These are phyloP conservation scores for Hypomontagnella monticulosa DNA, from an alignment of 495 filamentous ascomycete species.

Conservation along the genomic window DNA sequence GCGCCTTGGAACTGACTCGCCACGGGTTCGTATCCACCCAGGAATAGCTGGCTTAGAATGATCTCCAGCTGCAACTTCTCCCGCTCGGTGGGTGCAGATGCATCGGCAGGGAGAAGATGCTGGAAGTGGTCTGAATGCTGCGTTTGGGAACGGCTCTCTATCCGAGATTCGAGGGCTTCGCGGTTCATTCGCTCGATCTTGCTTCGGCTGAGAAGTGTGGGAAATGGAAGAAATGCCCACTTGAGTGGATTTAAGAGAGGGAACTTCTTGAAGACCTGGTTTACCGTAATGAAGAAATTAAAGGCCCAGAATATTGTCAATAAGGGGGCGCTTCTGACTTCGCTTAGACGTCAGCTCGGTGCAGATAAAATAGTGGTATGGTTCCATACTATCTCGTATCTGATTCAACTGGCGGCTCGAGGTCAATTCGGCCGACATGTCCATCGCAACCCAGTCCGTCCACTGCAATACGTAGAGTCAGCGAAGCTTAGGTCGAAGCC, in stretches of 20 bases:
- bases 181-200: slow-evolving; percentile 22
- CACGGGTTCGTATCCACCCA: slow-evolving; percentile 39
- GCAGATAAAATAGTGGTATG: background rate
- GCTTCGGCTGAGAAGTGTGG: background rate
- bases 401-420: slow-evolving; percentile 30
- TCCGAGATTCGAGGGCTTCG: slow-evolving; percentile 31
- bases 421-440: slow-evolving; percentile 37
- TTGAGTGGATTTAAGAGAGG: slow-evolving; percentile 31
- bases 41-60: slow-evolving; percentile 36
- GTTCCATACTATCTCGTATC: slow-evolving; percentile 21
- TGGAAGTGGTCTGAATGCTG: slow-evolving; percentile 39
- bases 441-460: slow-evolving; percentile 38
- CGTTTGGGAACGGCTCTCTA: slow-evolving; percentile 24
- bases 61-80: slow-evolving; percentile 31
- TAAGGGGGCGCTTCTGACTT: slow-evolving; percentile 27
- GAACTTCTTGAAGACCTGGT: slow-evolving; percentile 37
- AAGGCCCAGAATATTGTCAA: slow-evolving; percentile 20
- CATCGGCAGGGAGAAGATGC: slow-evolving; percentile 10
- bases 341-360: background rate
- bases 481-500: background rate
- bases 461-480: too few relatives aligned
- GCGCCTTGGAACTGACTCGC: slow-evolving; percentile 14
- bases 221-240: slow-evolving; percentile 30
- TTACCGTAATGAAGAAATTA: slow-evolving; percentile 31
- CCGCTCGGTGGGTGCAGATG: background rate